phyloP scores from a whole-genome alignment of 2,329 filamentous ascomycete species.

The Beauveria scarabaeidicola region DNA sequence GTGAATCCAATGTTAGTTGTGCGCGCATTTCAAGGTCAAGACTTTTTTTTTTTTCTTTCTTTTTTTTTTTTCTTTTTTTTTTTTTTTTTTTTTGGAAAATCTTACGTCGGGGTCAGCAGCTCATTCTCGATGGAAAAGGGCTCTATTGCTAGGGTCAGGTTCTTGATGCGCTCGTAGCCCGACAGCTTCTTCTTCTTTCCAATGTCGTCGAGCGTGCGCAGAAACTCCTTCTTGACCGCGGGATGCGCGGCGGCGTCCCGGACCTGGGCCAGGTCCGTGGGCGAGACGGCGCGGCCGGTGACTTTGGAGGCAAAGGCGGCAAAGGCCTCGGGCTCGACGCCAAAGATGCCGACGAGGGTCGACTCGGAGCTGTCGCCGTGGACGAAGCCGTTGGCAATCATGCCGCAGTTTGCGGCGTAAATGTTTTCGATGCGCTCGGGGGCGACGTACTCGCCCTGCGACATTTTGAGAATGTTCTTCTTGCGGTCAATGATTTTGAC shows the following conservation, averaged over 20 bases:
- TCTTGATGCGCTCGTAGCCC: slow-evolving; percentile 76
- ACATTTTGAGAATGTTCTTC: slow-evolving; percentile 98
- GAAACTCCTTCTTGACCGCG: slow-evolving; percentile 63
- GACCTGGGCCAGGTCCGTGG: slow-evolving; percentile 59
- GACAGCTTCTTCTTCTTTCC: slow-evolving; percentile 83
- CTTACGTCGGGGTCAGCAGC: slow-evolving; percentile 79
- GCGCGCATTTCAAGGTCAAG: background rate
- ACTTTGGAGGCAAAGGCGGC: slow-evolving; percentile 72
- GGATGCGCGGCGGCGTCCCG: slow-evolving; percentile 58
- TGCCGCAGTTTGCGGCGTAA: slow-evolving; percentile 71
- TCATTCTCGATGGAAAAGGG: slow-evolving; percentile 93
- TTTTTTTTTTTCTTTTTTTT: too few species aligned
- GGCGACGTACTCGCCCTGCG: slow-evolving; percentile 96
- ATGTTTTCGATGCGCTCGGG: slow-evolving; percentile 96
- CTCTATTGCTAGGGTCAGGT: slow-evolving; percentile 67
- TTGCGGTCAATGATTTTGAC: slow-evolving; percentile 91
- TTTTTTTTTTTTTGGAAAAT: slow-evolving; percentile 17
- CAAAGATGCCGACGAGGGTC: slow-evolving; percentile 77
- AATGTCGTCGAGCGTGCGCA: slow-evolving; percentile 71
- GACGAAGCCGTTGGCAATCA: slow-evolving; percentile 74
- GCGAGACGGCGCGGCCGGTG: slow-evolving; percentile 56
- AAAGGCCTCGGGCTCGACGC: slow-evolving; percentile 77
- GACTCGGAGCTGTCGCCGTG: slow-evolving; percentile 83
- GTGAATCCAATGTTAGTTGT: slow-evolving; percentile 10
- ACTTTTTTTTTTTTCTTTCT: too few species aligned